phyloP scores from a whole-genome alignment of 352 stramenopile genomes.

The Globisporangium acanthophoron region DNA sequence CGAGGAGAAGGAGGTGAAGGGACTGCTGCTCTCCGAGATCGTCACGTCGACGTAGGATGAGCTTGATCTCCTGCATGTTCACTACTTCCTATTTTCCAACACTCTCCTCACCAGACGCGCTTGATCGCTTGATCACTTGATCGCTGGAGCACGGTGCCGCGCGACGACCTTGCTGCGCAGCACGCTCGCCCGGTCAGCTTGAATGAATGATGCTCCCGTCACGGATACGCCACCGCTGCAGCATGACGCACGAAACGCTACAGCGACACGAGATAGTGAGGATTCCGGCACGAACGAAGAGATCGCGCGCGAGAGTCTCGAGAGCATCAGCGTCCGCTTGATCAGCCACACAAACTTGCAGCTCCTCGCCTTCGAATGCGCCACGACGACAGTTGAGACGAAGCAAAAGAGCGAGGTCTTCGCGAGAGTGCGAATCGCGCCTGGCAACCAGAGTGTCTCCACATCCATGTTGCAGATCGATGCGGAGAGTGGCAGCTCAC shows the following conservation, averaged over 20 bases:
- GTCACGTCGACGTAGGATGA: neutral
- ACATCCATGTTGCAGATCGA: neutral
- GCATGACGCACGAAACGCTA: too few relatives aligned
- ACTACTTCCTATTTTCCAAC: too few relatives aligned
- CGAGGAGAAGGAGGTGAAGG: slow-evolving; percentile 2
- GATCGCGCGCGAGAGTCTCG: neutral
- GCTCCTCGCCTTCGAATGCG: too few relatives aligned
- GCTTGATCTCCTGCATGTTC: neutral
- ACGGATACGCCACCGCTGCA: too few relatives aligned
- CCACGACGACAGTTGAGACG: neutral
- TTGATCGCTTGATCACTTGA: too few relatives aligned
- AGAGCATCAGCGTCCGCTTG: neutral
- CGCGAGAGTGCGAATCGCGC: slow-evolving; percentile 4
- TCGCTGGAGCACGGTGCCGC: too few relatives aligned
- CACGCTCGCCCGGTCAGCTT: neutral
- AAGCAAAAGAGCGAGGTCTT: neutral
- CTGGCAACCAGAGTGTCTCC: slow-evolving; percentile 5
- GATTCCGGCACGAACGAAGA: neutral
- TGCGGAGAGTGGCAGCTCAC: neutral
- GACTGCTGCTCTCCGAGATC: slow-evolving; percentile 1
- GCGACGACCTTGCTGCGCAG: too few relatives aligned
- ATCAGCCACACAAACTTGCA: neutral
- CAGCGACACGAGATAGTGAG: too few relatives aligned
- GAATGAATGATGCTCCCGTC: neutral
- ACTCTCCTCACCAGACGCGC: too few relatives aligned